A percentile compares a stretch with the other conserved stretches of the same genome.
Evolutionary conservation across 148 eudicot genomes (phyloP).

Genomic region (Persicaria maculosa): DNA sequence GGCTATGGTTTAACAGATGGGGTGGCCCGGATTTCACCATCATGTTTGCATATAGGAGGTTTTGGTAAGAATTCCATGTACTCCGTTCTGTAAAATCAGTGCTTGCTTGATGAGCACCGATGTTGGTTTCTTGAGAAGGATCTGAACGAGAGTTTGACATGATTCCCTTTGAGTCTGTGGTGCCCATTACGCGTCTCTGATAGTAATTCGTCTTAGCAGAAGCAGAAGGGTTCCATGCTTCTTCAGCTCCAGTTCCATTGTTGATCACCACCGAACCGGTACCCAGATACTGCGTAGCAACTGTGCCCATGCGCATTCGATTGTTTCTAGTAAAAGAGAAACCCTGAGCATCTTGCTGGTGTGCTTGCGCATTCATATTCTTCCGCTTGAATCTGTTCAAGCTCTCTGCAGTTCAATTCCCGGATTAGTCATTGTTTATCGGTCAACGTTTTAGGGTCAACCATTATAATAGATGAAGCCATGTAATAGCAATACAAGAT

Average conservation of each 20-base stretch:
- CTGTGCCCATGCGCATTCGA: neutral
- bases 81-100: neutral
- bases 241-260: neutral
- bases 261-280: neutral
- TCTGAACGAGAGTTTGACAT: too few species aligned
- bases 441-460: neutral
- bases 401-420: conserved; percentile 21
- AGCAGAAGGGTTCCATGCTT: neutral
- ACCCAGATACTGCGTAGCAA: neutral
- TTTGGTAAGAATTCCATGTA: neutral
- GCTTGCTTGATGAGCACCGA: neutral
- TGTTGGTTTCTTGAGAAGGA: neutral
- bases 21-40: neutral
- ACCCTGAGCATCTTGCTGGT: conserved; percentile 3
- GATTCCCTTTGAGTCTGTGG: too few species aligned
- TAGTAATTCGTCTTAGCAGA: too few species aligned
- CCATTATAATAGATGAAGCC: neutral
- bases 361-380: neutral
- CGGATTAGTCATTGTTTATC: neutral
- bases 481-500: neutral
- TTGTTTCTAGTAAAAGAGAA: neutral
- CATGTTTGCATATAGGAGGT: neutral
- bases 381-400: conserved; percentile 13
- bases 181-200: too few species aligned
- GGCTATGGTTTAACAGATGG: neutral